Evolutionary conservation across 1,284 basidiomycete genomes (phyloP).

Genomic region (Farysia itapuensis): DNA sequence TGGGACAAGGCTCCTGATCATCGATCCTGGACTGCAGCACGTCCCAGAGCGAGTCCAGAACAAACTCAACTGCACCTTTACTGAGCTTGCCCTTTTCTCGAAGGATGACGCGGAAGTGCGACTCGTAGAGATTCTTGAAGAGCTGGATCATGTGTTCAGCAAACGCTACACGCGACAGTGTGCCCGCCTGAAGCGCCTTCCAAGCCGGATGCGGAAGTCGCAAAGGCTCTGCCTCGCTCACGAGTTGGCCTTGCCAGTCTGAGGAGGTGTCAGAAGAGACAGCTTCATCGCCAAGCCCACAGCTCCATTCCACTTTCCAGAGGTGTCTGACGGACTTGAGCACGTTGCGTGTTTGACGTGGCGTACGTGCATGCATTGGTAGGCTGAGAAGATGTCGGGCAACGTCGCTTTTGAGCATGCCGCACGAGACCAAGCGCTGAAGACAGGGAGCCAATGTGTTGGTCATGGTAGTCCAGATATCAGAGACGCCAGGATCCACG

Average conservation of each 20-base stretch:
- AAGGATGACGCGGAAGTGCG: slow-evolving; percentile 59
- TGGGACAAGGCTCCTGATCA: slow-evolving; percentile 16
- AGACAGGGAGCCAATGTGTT: slow-evolving; percentile 60
- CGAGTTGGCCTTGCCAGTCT: background rate
- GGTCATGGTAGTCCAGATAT: slow-evolving; percentile 60
- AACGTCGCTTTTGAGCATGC: slow-evolving; percentile 60
- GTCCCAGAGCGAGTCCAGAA: slow-evolving; percentile 61
- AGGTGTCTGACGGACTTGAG: slow-evolving; percentile 57
- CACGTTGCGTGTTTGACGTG: slow-evolving; percentile 58
- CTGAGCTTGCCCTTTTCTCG: slow-evolving; percentile 58
- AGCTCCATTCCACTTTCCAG: slow-evolving; percentile 60
- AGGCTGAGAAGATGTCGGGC: slow-evolving; percentile 59
- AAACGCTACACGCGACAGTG: slow-evolving; percentile 57
- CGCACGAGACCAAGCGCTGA: slow-evolving; percentile 61
- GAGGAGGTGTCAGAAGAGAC: slow-evolving; percentile 8
- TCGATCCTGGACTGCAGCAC: slow-evolving; percentile 49
- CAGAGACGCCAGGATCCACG: slow-evolving; percentile 18
- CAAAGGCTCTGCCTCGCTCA: slow-evolving; percentile 47
- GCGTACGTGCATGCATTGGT: slow-evolving; percentile 60
- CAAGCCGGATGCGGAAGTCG: slow-evolving; percentile 60
- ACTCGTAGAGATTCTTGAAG: slow-evolving; percentile 61
- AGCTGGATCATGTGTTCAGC: slow-evolving; percentile 59
- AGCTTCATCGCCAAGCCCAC: slow-evolving; percentile 47
- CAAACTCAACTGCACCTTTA: slow-evolving; percentile 60
- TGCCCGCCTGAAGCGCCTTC: slow-evolving; percentile 58